Evolutionary conservation across 2,329 filamentous ascomycete species (phyloP).

Genomic region (Tothia fuscella): DNA sequence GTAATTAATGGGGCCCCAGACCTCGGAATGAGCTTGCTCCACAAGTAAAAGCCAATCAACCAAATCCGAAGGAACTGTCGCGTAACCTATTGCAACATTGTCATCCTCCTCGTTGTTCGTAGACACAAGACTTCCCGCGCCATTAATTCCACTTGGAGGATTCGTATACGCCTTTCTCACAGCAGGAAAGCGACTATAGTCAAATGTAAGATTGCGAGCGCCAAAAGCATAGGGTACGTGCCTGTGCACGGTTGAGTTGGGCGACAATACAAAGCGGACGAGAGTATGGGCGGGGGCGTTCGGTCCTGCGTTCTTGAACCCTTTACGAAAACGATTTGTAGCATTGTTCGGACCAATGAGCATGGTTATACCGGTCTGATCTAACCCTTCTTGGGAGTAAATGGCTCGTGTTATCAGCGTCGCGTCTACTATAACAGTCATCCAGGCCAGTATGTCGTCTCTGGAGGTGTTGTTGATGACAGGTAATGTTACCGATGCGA

Average conservation of each 20-base stretch:
- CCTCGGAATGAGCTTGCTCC: conserved; percentile 63
- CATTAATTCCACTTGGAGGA: conserved; percentile 42
- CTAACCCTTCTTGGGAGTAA: conserved; percentile 57
- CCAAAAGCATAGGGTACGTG: conserved; percentile 20
- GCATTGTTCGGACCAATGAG: conserved; percentile 54
- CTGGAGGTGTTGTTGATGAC: conserved; percentile 53
- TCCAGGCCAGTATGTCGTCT: conserved; percentile 62
- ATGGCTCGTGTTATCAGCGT: conserved; percentile 36
- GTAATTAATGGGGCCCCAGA: conserved; percentile 60
- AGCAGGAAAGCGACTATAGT: conserved; percentile 49
- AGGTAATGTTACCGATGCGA: conserved; percentile 72
- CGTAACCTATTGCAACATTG: conserved; percentile 68
- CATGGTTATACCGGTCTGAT: conserved; percentile 55
- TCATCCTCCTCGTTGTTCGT: conserved; percentile 61
- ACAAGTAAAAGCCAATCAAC: conserved; percentile 76
- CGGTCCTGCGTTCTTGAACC: conserved; percentile 20
- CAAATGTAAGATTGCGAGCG: conserved; percentile 34
- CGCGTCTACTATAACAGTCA: conserved; percentile 68
- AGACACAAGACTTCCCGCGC: conserved; percentile 55
- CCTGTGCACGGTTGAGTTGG: conserved; percentile 20
- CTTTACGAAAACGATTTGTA: conserved; percentile 44
- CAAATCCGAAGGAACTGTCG: conserved; percentile 51
- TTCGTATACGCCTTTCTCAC: conserved; percentile 48
- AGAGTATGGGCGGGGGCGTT: conserved; percentile 18
- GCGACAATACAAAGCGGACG: conserved; percentile 24